These are phyloP conservation scores for Eucalyptus regnans DNA, from an alignment of 345 rosid species.

Conservation along the genomic window DNA sequence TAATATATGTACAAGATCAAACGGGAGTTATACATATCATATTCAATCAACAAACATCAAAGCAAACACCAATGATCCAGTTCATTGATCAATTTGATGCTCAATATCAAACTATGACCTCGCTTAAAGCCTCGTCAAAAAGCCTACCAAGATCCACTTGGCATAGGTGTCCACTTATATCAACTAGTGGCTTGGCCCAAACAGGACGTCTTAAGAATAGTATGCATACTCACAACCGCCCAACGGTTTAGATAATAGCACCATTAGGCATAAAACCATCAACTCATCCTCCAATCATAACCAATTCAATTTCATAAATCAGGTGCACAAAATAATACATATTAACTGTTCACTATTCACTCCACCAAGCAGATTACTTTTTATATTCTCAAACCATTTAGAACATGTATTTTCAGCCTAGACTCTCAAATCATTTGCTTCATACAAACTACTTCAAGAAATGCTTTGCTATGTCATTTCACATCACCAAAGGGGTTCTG, in stretches of 20 bases:
- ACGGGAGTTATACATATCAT: neutral
- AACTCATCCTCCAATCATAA: neutral
- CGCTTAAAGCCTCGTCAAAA: neutral
- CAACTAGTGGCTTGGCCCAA: neutral
- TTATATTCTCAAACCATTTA: neutral
- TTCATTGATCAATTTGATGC: neutral
- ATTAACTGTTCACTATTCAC: neutral
- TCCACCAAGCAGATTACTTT: neutral
- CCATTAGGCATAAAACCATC: neutral
- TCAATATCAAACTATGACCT: neutral
- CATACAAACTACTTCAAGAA: neutral
- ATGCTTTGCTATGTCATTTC: neutral
- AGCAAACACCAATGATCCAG: neutral
- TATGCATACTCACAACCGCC: neutral
- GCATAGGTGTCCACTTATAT: neutral
- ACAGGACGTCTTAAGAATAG: neutral
- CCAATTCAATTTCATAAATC: neutral
- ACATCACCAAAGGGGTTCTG: neutral
- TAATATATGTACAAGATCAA: neutral
- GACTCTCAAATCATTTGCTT: neutral
- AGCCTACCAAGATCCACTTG: neutral
- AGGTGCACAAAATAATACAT: neutral
- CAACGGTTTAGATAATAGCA: neutral
- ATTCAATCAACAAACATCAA: neutral
- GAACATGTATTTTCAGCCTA: neutral